phyloP scores from a whole-genome alignment of 345 rosid species.

The Citrus sp. region DNA sequence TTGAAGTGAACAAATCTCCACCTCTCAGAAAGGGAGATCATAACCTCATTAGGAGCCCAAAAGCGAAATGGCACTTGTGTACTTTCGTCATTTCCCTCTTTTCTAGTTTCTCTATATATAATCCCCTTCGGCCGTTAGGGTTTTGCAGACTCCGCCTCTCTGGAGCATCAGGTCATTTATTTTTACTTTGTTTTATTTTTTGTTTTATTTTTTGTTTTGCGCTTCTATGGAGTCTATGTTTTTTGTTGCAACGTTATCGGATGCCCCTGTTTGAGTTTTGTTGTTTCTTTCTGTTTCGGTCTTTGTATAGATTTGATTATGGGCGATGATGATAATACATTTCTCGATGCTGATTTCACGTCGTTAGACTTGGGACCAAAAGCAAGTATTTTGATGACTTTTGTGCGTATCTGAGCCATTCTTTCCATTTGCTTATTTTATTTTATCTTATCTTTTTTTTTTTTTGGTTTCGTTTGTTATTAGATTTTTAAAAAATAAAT shows the following conservation, averaged over 20 bases:
- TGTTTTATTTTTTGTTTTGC: too few species aligned
- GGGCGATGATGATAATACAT: slow-evolving; percentile 36
- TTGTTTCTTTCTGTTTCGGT: neutral
- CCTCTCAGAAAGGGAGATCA: too few species aligned
- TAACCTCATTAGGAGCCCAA: neutral
- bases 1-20: too few species aligned
- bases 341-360: slow-evolving; percentile 44
- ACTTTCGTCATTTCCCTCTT: neutral
- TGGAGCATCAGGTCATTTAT: too few species aligned
- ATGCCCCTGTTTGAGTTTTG: neutral
- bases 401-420: slow-evolving; percentile 58
- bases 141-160: neutral
- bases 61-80: neutral
- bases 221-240: neutral
- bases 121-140: neutral
- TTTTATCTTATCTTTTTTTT: too few species aligned
- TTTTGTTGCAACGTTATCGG: neutral
- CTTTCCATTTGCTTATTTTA: too few species aligned
- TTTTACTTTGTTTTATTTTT: too few species aligned
- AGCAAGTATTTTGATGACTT: slow-evolving; percentile 34
- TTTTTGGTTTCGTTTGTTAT: neutral
- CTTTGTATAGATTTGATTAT: neutral
- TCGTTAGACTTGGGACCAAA: slow-evolving; percentile 17
- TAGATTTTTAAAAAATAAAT: neutral
- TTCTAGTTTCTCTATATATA: neutral